Evolutionary conservation across 164 flowering plant species (phyloP).

Genomic region (Liquidambar formosana): DNA sequence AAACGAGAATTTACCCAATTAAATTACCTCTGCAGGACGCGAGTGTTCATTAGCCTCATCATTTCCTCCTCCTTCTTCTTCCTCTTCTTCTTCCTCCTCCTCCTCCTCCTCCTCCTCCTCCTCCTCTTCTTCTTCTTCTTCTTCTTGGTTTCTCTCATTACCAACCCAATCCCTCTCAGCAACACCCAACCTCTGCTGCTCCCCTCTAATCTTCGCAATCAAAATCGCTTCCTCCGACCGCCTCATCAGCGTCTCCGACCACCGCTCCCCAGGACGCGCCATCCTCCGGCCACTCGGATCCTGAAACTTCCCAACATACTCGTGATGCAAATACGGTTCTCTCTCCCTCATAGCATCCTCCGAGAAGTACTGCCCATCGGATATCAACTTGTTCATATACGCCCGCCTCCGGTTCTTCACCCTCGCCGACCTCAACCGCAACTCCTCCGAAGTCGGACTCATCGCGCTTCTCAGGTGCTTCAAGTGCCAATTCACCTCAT

Average conservation of each 20-base stretch:
- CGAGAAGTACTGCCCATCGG: constrained; percentile 81
- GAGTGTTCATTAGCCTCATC: constrained; percentile 10
- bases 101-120: constrained; percentile 60
- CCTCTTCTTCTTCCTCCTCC: constrained; percentile 61
- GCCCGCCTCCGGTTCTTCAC: constrained; percentile 90
- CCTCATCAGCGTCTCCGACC: constrained; percentile 92
- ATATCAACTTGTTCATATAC: constrained; percentile 59
- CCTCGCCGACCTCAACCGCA: constrained; percentile 42
- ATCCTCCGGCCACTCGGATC: constrained; percentile 68
- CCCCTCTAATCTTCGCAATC: constrained; percentile 78
- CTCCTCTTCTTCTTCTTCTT: constrained; percentile 32
- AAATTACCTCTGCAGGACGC: not conserved
- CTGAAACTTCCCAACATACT: constrained; percentile 89
- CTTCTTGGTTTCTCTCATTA: constrained; percentile 32
- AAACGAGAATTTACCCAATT: not conserved
- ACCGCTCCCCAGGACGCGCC: constrained; percentile 89
- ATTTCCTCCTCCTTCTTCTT: constrained; percentile 40
- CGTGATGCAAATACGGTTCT: constrained; percentile 94
- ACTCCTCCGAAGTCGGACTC: constrained; percentile 63
- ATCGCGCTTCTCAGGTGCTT: constrained; percentile 50
- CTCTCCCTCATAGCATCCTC: constrained; percentile 98
- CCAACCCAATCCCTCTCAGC: constrained; percentile 85
- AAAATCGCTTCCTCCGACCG: constrained; percentile 78
- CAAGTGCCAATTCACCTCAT: constrained; percentile 87
- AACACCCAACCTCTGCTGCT: constrained; percentile 85